phyloP scores from a whole-genome alignment of 2,329 filamentous ascomycete species.

The Penicillium sp. region DNA sequence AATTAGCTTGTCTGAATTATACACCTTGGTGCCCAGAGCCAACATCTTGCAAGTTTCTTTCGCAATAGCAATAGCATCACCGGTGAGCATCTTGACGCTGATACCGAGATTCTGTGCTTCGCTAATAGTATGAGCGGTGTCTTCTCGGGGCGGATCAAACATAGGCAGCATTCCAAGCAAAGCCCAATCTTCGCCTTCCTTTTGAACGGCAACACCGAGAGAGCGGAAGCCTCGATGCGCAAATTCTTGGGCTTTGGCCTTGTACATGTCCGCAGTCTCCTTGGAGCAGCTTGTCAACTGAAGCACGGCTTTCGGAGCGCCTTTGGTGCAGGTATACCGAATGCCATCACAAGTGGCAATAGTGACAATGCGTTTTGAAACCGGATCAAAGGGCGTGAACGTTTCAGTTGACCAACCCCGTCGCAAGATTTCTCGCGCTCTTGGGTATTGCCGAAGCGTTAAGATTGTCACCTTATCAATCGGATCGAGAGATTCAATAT shows the following conservation, averaged over 20 bases:
- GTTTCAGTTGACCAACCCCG: slow-evolving; percentile 74
- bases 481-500: slow-evolving; percentile 73
- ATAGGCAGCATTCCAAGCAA: slow-evolving; percentile 75
- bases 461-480: slow-evolving; percentile 79
- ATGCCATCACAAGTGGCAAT: slow-evolving; percentile 67
- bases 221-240: slow-evolving; percentile 77
- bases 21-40: slow-evolving; percentile 74
- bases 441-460: slow-evolving; percentile 71
- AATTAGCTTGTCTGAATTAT: slow-evolving; percentile 76
- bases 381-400: slow-evolving; percentile 69
- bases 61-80: slow-evolving; percentile 75
- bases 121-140: slow-evolving; percentile 74
- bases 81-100: slow-evolving; percentile 77
- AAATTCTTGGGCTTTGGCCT: slow-evolving; percentile 71
- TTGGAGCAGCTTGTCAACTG: slow-evolving; percentile 66
- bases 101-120: slow-evolving; percentile 75
- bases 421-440: slow-evolving; percentile 70
- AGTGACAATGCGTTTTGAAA: slow-evolving; percentile 76
- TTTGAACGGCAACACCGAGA: slow-evolving; percentile 74
- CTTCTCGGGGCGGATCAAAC: slow-evolving; percentile 77
- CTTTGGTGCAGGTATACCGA: slow-evolving; percentile 72
- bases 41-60: slow-evolving; percentile 83
- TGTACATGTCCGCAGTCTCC: slow-evolving; percentile 65
- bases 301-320: slow-evolving; percentile 73
- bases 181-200: slow-evolving; percentile 71